Evolutionary conservation across 805 yeast genomes (phyloP).

Genomic region (Yamadazyma ubonensis): DNA sequence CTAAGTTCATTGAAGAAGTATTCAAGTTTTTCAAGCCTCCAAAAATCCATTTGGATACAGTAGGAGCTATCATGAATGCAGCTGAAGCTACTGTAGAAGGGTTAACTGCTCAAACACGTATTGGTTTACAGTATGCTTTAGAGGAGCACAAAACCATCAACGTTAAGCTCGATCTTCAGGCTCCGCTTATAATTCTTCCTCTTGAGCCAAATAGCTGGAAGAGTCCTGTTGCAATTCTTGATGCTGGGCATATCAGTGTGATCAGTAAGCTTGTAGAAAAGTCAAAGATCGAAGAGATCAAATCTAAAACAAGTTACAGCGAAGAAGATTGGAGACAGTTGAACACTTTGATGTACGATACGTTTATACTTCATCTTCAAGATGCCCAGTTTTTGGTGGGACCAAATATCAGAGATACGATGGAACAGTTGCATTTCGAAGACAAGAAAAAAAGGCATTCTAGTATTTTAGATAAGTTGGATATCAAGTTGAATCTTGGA

Average conservation of each 20-base stretch:
- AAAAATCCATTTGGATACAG: conserved; percentile 77
- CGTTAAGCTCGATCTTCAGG: conserved; percentile 84
- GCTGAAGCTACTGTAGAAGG: conserved; percentile 96
- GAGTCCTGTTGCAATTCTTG: conserved; percentile 87
- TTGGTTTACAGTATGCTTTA: conserved; percentile 89
- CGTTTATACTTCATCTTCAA: conserved; percentile 69
- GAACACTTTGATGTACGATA: conserved; percentile 84
- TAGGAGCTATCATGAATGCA: conserved; percentile 87
- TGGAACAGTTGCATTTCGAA: conserved; percentile 60
- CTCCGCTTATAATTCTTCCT: conserved; percentile 88
- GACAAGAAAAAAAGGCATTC: conserved; percentile 44
- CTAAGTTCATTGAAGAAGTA: conserved; percentile 75
- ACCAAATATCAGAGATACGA: conserved; percentile 71
- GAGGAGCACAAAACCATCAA: conserved; percentile 92
- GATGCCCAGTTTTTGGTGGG: conserved; percentile 91
- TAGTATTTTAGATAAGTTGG: conserved; percentile 71
- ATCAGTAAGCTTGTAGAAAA: conserved; percentile 76
- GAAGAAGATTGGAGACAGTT: conserved; percentile 73
- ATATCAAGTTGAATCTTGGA: conserved; percentile 72
- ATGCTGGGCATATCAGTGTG: conserved; percentile 93
- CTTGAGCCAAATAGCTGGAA: conserved; percentile 73
- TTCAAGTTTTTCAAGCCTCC: conserved; percentile 83
- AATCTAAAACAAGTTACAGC: conserved; percentile 56
- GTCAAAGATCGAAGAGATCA: conserved; percentile 64
- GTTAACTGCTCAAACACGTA: conserved; percentile 80